These are phyloP conservation scores for Cucurbita argyrosperma DNA, from an alignment of 306 rosid species.

Conservation along the genomic window DNA sequence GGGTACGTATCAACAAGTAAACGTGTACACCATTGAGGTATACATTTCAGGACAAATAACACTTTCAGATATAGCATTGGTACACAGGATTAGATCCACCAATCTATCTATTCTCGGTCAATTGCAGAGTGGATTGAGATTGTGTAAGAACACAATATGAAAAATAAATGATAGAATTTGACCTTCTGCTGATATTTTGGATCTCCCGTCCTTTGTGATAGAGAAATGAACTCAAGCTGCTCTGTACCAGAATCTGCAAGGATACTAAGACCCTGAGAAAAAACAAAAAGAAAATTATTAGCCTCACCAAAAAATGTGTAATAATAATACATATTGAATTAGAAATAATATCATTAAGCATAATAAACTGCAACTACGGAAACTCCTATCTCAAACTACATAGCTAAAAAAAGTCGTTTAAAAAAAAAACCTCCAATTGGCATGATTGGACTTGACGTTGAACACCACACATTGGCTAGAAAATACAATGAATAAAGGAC, in stretches of 20 bases:
- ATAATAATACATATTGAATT: neutral
- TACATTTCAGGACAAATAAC: neutral
- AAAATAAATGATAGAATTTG: neutral
- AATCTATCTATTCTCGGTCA: neutral
- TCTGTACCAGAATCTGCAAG: conserved; percentile 97
- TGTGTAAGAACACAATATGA: neutral
- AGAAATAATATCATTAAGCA: conserved; percentile 9
- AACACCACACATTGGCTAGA: neutral
- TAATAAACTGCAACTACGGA: neutral
- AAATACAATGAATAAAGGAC: neutral
- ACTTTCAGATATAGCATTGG: neutral
- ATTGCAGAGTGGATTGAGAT: neutral
- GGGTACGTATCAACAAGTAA: neutral
- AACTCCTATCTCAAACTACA: neutral
- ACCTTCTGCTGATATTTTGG: conserved; percentile 91
- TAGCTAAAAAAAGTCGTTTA: neutral
- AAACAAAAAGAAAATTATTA: conserved; percentile 11
- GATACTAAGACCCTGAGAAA: conserved; percentile 68
- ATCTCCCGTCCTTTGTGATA: conserved; percentile 95
- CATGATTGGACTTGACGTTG: neutral
- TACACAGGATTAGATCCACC: neutral
- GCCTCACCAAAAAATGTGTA: neutral
- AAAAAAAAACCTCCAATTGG: neutral
- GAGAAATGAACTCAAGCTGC: conserved; percentile 91
- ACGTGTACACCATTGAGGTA: neutral